phyloP scores from a whole-genome alignment of 2,329 filamentous ascomycete species.

The Xylaria sp. region DNA sequence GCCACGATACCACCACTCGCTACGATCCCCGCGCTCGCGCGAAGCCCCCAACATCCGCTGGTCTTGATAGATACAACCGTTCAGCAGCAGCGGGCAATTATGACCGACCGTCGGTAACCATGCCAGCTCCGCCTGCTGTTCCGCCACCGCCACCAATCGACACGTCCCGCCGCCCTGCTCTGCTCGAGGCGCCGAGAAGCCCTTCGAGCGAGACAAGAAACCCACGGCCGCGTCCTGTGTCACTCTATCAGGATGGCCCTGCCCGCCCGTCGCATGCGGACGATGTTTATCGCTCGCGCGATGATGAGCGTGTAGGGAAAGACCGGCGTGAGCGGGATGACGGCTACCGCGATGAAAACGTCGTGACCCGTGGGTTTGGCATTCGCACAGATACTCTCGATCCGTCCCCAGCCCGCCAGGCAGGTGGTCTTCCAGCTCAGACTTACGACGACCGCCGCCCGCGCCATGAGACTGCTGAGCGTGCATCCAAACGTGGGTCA shows the following conservation, averaged over 20 bases:
- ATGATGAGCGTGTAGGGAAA: conserved; percentile 58
- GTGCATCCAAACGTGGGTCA: conserved; percentile 44
- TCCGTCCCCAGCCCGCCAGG: conserved; percentile 45
- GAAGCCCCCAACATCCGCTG: conserved; percentile 75
- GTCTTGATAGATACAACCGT: conserved; percentile 74
- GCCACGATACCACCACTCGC: conserved; percentile 58
- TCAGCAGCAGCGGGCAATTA: conserved; percentile 54
- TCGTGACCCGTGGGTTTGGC: conserved; percentile 62
- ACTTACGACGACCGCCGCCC: conserved; percentile 57
- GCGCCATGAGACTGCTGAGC: conserved; percentile 48
- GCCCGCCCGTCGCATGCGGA: conserved; percentile 57
- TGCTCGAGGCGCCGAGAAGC: conserved; percentile 50
- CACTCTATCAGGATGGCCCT: conserved; percentile 62
- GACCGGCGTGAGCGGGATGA: conserved; percentile 57
- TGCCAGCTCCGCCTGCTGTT: conserved; percentile 58
- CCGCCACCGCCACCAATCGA: conserved; percentile 52
- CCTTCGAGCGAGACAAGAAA: conserved; percentile 48
- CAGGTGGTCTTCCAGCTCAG: conserved; percentile 46
- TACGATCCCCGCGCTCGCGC: conserved; percentile 57
- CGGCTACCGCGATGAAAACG: conserved; percentile 58
- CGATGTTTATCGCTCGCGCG: conserved; percentile 60
- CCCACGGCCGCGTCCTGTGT: conserved; percentile 58
- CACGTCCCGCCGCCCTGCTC: conserved; percentile 47
- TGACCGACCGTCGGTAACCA: conserved; percentile 57
- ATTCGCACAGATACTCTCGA: conserved; percentile 57